Base-by-base conservation (phyloP, 2,329 filamentous ascomycete genomes). In the Huntiella decipiens region DNA sequence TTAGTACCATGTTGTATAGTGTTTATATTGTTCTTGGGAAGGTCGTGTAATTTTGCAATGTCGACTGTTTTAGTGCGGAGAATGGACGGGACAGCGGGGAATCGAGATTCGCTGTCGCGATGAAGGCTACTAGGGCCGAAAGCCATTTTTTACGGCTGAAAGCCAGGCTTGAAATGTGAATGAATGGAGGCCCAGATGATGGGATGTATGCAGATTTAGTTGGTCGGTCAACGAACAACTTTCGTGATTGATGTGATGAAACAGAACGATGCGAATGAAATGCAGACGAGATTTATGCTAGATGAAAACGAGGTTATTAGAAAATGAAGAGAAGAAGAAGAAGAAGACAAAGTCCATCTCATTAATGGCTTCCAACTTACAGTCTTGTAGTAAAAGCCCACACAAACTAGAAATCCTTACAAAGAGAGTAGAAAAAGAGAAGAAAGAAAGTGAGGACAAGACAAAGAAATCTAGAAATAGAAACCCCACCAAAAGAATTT, bases 1-100 rank as follows among this genome's bases (percentile, higher is more conserved):
- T 86, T 95, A 57, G 82, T 71, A 7, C 39, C 39, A 58, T 74
- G 74, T 59, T 74, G 74, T 61, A 75, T 71, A 52, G 81, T 77
- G 59, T 68, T 69, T 59, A 71, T 55, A 43, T 57, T 57, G 45
- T 56, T 54, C 45, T 58, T 53, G 41, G 58, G 56, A 13, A 55
- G 51, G 47, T 56, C 58, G 38, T 53, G 54, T 49, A 58, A 52
- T 44, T 58, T 56, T 46, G 56, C 52, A 51, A 60, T 56, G 49
- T 62, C 58, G 52, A 64, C 54, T 13, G 63, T 61, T 44, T 61
- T 56, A 47, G 59, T 54, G 31, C 55, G 57, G 40, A 66, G 56
- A 49, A 61, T 60, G 47, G 56, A 52, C 48, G 63, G 63, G 34
- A 65, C 57, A 28, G 42, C 42, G 16, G 48, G 37, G n/a, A 45